These are phyloP conservation scores for Amanita exitialis DNA, from an alignment of 768 basidiomycete species.

Conservation along the genomic window DNA sequence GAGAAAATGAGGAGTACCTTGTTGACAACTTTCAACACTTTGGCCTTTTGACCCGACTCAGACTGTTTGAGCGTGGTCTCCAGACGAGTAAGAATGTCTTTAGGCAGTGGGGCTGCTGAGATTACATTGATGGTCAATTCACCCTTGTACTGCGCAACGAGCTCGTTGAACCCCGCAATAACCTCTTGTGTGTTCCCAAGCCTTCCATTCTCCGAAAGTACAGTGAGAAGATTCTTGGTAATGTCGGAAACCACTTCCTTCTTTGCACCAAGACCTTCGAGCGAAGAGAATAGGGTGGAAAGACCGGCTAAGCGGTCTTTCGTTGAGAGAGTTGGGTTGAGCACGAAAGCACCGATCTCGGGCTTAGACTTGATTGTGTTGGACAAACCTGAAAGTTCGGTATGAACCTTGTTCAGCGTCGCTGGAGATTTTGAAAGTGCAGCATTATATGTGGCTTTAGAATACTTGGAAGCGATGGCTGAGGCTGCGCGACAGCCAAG, in stretches of 20 bases:
- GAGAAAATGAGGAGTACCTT: slow-evolving; percentile 44
- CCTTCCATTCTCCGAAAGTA: slow-evolving; percentile 91
- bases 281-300: slow-evolving; percentile 51
- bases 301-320: slow-evolving; percentile 69
- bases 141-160: slow-evolving; percentile 83
- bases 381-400: slow-evolving; percentile 68
- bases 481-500: slow-evolving; percentile 67
- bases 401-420: slow-evolving; percentile 75
- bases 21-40: slow-evolving; percentile 83
- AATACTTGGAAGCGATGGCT: slow-evolving; percentile 74
- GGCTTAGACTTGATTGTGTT: slow-evolving; percentile 57
- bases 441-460: slow-evolving; percentile 72
- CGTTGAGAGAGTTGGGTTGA: slow-evolving; percentile 85
- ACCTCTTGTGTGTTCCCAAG: slow-evolving; percentile 77
- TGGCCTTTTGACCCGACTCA: slow-evolving; percentile 77
- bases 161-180: slow-evolving; percentile 84
- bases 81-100: slow-evolving; percentile 64
- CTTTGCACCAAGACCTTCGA: slow-evolving; percentile 51
- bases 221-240: slow-evolving; percentile 84
- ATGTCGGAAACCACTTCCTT: slow-evolving; percentile 75
- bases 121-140: slow-evolving; percentile 92
- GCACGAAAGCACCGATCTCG: slow-evolving; percentile 62
- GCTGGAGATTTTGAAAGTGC: slow-evolving; percentile 78
- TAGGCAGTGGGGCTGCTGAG: slow-evolving; percentile 72
- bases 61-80: slow-evolving; percentile 83